These are phyloP conservation scores for Suillus clintonianus DNA, from an alignment of 768 basidiomycete genomes.

Conservation along the genomic window DNA sequence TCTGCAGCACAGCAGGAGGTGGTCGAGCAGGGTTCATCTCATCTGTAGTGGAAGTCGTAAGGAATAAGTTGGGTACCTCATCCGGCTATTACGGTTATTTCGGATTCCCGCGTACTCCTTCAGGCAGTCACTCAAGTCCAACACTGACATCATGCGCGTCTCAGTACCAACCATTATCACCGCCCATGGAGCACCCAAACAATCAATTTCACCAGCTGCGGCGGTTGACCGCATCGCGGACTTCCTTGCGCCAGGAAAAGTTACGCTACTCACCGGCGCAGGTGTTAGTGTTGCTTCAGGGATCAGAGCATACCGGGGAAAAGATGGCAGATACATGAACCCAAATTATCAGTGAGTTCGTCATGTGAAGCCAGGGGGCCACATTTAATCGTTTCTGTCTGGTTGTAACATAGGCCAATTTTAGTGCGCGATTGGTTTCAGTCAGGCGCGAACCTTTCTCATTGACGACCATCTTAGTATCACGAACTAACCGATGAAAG, in stretches of 20 bases:
- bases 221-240: conserved; percentile 61
- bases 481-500: conserved; percentile 79
- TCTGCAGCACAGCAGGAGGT: conserved; percentile 59
- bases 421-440: conserved; percentile 37
- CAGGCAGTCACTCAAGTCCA: not conserved
- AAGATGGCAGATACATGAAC: conserved; percentile 85
- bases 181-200: conserved; percentile 27
- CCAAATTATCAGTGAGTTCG: conserved; percentile 78
- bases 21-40: conserved; percentile 36
- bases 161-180: conserved; percentile 72
- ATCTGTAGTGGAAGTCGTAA: not conserved
- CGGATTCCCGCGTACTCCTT: not conserved
- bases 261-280: conserved; percentile 81
- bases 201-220: conserved; percentile 44
- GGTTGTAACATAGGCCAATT: conserved; percentile 49
- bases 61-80: not conserved
- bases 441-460: not conserved
- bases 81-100: not conserved
- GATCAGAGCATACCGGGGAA: conserved; percentile 90
- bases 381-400: conserved; percentile 6
- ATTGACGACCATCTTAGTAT: conserved; percentile 47
- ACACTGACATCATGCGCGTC: conserved; percentile 60
- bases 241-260: conserved; percentile 73
- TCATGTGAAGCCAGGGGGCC: not conserved
- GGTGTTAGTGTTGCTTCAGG: conserved; percentile 96